A percentile compares a stretch with the other conserved stretches of the same genome.
These are phyloP conservation scores for Colletotrichum tropicale DNA, from an alignment of 2,329 filamentous ascomycete species.

Conservation along the genomic window DNA sequence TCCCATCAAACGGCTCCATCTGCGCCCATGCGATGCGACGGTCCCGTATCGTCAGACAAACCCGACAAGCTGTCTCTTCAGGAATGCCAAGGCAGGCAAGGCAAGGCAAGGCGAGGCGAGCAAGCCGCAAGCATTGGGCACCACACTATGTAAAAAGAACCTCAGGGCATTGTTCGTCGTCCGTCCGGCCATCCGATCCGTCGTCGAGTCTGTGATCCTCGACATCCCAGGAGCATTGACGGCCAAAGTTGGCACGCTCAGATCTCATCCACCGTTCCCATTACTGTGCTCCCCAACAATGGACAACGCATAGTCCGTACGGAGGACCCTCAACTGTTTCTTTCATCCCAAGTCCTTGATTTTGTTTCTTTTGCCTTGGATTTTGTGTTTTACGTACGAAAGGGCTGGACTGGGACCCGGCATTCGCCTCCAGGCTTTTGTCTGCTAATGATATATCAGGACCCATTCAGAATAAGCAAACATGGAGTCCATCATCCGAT, in stretches of 20 bases:
- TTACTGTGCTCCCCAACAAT: slow-evolving; percentile 3
- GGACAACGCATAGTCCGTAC: slow-evolving; percentile 7
- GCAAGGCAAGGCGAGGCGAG: background rate
- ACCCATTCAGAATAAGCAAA: slow-evolving; percentile 4
- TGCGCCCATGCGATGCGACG: background rate
- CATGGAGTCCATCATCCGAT: background rate
- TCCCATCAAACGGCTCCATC: background rate
- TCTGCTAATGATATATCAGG: background rate
- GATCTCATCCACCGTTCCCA: background rate
- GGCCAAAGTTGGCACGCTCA: background rate
- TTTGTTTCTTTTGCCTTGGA: background rate
- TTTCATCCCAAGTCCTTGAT: background rate
- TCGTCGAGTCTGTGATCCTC: slow-evolving; percentile 12
- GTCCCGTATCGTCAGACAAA: slow-evolving; percentile 3
- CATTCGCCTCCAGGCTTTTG: background rate
- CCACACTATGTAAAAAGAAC: background rate
- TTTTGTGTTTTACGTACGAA: background rate
- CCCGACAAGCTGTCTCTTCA: background rate
- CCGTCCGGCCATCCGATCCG: slow-evolving; percentile 12
- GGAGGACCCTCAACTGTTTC: background rate
- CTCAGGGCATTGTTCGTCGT: background rate
- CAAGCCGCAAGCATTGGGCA: background rate
- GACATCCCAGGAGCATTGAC: slow-evolving; percentile 18
- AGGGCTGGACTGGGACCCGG: background rate
- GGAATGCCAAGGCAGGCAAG: background rate